These are phyloP conservation scores for Fomes fomentarius DNA, from an alignment of 1,284 basidiomycete genomes.

Conservation along the genomic window DNA sequence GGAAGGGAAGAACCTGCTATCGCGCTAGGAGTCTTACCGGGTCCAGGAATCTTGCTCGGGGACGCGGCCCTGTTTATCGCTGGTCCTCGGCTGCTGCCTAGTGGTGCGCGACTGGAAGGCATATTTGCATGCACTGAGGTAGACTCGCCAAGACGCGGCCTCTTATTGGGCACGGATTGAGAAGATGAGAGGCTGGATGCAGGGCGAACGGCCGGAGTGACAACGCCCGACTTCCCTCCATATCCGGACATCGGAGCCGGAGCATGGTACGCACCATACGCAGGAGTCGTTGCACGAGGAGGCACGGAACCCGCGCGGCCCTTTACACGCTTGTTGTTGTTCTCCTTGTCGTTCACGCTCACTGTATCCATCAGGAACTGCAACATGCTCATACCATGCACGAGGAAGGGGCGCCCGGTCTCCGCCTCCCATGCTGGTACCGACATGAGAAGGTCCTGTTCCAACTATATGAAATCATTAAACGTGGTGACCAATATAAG, in stretches of 20 bases:
- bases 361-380: conserved; percentile 76
- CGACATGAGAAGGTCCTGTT: conserved; percentile 80
- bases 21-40: conserved; percentile 36
- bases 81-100: conserved; percentile 21
- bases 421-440: conserved; percentile 91
- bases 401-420: conserved; percentile 77
- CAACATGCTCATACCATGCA: conserved; percentile 85
- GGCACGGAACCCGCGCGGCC: conserved; percentile 55
- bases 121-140: conserved; percentile 25
- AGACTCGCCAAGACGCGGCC: conserved; percentile 53
- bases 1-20: conserved; percentile 37
- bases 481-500: not conserved
- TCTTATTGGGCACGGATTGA: conserved; percentile 56
- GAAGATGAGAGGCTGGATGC: conserved; percentile 44
- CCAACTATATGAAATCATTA: conserved; percentile 57
- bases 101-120: conserved; percentile 17
- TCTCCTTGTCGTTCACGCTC: conserved; percentile 74
- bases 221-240: conserved; percentile 40
- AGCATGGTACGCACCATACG: conserved; percentile 39
- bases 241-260: conserved; percentile 28
- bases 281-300: conserved; percentile 62
- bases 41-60: conserved; percentile 47
- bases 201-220: conserved; percentile 63
- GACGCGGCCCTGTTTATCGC: conserved; percentile 36
- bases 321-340: conserved; percentile 52